These are phyloP conservation scores for Chrysochromulina parva DNA, from an alignment of 78 protist species.

Conservation along the genomic window DNA sequence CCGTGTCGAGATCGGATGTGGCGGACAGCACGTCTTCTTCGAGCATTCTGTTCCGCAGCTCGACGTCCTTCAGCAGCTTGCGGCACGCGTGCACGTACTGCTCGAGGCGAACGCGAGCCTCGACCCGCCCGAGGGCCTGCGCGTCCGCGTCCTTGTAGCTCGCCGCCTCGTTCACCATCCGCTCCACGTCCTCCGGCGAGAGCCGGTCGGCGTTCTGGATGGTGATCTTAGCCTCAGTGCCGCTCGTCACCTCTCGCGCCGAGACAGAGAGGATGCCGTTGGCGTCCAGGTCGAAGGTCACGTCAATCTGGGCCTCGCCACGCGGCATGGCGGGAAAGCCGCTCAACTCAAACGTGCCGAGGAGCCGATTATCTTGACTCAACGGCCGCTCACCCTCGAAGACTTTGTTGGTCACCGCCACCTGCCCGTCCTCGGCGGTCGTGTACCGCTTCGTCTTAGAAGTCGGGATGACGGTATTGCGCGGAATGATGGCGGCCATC, in stretches of 20 bases:
- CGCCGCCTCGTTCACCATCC: constrained; percentile 47
- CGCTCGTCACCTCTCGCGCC: constrained; percentile 79
- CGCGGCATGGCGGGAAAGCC: constrained; percentile 7
- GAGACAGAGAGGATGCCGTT: constrained; percentile 51
- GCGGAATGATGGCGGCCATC: constrained; percentile 52
- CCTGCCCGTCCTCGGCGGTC: neutral
- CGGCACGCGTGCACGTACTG: neutral
- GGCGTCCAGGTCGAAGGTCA: neutral
- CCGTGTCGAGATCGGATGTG: neutral
- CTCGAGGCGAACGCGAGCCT: constrained; percentile 25
- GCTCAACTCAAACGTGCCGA: neutral
- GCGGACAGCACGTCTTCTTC: neutral
- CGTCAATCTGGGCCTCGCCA: constrained; percentile 16
- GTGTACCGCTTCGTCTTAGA: neutral
- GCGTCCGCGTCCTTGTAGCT: constrained; percentile 30
- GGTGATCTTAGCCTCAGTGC: constrained; percentile 76
- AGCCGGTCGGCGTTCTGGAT: constrained; percentile 49
- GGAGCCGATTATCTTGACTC: neutral
- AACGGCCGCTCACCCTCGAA: constrained; percentile 30
- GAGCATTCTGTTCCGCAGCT: constrained; percentile 7
- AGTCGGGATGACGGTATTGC: constrained; percentile 62
- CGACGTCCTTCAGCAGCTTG: constrained; percentile 2
- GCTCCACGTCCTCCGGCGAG: neutral
- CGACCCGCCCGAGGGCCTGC: constrained; percentile 17
- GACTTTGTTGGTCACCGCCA: neutral